phyloP scores from a whole-genome alignment of 768 basidiomycete species.

The Xanthoconium stramineum region DNA sequence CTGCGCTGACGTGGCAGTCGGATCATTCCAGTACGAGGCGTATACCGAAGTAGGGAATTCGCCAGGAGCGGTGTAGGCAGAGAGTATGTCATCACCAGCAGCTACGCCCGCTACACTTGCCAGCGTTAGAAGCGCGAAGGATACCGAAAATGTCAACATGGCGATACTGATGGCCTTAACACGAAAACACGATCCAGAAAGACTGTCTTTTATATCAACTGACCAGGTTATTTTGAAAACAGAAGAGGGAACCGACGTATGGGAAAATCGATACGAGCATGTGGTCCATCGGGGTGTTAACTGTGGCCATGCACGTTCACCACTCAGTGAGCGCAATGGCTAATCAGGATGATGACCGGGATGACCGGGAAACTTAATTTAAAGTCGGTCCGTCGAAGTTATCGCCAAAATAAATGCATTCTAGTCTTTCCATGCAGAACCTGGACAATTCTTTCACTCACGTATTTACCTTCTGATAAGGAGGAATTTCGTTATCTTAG shows the following conservation, averaged over 20 bases:
- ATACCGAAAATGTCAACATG: slow-evolving; percentile 15
- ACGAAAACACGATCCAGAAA: too few relatives aligned
- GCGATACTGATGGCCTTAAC: neutral
- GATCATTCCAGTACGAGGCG: slow-evolving; percentile 61
- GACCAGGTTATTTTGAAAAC: neutral
- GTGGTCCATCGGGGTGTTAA: neutral
- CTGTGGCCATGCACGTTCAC: slow-evolving; percentile 13
- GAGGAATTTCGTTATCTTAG: too few relatives aligned
- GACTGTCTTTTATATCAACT: slow-evolving; percentile 4
- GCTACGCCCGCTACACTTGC: neutral
- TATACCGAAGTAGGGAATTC: slow-evolving; percentile 61
- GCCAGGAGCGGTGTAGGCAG: slow-evolving; percentile 58
- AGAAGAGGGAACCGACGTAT: neutral
- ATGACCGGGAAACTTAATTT: too few relatives aligned
- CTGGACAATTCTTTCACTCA: too few relatives aligned
- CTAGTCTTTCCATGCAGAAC: too few relatives aligned
- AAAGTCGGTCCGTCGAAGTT: too few relatives aligned
- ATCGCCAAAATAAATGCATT: too few relatives aligned
- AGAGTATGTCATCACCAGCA: slow-evolving; percentile 10
- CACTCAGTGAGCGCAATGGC: neutral
- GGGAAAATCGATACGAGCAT: neutral
- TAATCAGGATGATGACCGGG: neutral
- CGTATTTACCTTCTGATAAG: too few relatives aligned
- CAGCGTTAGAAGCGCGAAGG: slow-evolving; percentile 13
- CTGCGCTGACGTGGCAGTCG: slow-evolving; percentile 65